These are phyloP conservation scores for Xylariaceae sp. DNA, from an alignment of 2,329 filamentous ascomycete genomes.

Conservation along the genomic window DNA sequence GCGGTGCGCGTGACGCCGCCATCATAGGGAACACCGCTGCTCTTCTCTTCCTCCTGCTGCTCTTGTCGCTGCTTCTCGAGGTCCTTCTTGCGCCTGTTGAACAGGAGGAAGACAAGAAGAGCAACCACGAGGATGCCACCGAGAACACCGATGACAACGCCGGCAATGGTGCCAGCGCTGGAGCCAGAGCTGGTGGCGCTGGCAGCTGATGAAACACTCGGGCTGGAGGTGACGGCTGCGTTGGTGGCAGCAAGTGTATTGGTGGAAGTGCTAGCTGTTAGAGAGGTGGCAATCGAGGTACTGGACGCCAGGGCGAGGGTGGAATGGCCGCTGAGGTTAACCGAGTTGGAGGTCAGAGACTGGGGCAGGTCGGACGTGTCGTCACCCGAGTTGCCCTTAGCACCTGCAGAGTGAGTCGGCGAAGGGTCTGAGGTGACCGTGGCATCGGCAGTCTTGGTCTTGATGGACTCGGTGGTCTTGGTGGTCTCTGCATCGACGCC, in stretches of 20 bases:
- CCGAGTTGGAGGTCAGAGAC: conserved; percentile 13
- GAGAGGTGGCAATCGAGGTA: conserved; percentile 16
- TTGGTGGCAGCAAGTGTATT: conserved; percentile 10
- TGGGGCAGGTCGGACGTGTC: conserved; percentile 8
- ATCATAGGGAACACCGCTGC: conserved; percentile 32
- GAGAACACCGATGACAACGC: conserved; percentile 79
- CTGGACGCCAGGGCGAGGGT: conserved; percentile 10
- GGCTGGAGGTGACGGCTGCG: conserved; percentile 19
- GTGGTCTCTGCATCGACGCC: conserved; percentile 24
- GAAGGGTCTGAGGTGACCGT: conserved; percentile 5
- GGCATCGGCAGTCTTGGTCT: conserved; percentile 3
- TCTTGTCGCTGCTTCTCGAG: conserved; percentile 45
- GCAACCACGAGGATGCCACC: conserved; percentile 63
- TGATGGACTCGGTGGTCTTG: conserved; percentile 10
- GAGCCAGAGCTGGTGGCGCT: conserved; percentile 19
- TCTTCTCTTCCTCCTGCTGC: conserved; percentile 63
- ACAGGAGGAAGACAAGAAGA: conserved; percentile 66
- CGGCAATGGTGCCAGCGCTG: conserved; percentile 59
- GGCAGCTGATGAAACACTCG: conserved; percentile 16
- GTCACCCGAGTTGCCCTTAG: conserved; percentile 1
- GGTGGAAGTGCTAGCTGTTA: conserved; percentile 15
- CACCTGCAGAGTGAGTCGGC: conserved; percentile 8
- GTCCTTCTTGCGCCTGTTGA: conserved; percentile 68
- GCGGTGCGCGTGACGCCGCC: conserved; percentile 27
- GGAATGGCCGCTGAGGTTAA: conserved; percentile 8